These are phyloP conservation scores for Oryza officinalis DNA, from an alignment of 176 grass and related monocot genomes.

Conservation along the genomic window DNA sequence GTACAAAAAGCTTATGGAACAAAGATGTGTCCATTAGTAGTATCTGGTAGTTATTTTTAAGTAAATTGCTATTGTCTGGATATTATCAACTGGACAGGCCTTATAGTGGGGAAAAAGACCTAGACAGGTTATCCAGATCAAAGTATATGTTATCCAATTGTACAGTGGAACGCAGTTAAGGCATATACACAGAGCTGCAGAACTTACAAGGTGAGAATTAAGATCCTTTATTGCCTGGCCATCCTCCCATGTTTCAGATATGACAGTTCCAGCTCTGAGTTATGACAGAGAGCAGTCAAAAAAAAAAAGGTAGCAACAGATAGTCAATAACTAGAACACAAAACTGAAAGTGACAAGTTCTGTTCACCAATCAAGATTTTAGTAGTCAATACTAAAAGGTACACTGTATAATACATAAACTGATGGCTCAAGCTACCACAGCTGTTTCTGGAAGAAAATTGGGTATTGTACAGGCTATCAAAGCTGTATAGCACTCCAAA, in stretches of 20 bases:
- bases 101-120: background rate
- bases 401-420: conserved; percentile 16
- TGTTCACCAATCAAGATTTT: background rate
- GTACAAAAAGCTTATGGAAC: conserved; percentile 11
- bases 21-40: conserved; percentile 3
- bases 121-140: conserved; percentile 19
- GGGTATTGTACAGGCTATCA: background rate
- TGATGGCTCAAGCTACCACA: conserved; percentile 5
- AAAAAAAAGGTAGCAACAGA: conserved; percentile 2
- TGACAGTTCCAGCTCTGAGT: conserved; percentile 90
- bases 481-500: conserved; percentile 11
- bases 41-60: conserved; percentile 5
- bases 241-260: conserved; percentile 98
- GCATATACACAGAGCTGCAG: conserved; percentile 27
- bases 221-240: conserved; percentile 98
- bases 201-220: conserved; percentile 88
- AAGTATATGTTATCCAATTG: conserved; percentile 18
- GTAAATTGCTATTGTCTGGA: background rate
- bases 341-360: background rate
- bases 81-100: conserved; percentile 27
- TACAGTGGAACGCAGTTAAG: background rate
- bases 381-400: conserved; percentile 18
- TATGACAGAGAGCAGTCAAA: conserved; percentile 22
- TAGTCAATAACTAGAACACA: background rate
- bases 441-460: background rate